Base-by-base conservation (phyloP, 768 basidiomycete species). In the Suillus tomentosus region DNA sequence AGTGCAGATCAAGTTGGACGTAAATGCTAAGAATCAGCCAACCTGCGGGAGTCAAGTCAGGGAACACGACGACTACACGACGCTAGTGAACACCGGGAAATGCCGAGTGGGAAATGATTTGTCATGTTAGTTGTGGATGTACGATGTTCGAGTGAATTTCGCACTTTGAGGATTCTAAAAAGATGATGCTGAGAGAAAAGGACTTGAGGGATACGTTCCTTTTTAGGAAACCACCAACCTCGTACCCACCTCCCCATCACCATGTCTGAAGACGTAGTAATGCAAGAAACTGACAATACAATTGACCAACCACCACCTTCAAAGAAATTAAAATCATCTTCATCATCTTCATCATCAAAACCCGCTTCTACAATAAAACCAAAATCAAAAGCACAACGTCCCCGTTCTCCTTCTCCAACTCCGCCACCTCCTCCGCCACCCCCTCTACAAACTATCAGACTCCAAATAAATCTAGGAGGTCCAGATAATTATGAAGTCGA, bases 401-500 rank as follows among this genome's bases (percentile, higher is more conserved):
- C 76, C 62, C 85, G 79, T 60, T 82, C 80, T 42, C 85, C 81
- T 9, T 87, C 88, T 0, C 87, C 89, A 11, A 84, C 87, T 3
- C 86, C 87, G 6, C 81, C 83, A 0, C 77, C 81, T 64, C 72
- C 70, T 60, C 80, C 72, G n/a, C 75, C 81, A 2, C 82, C 82
- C 5, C 86, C 83, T 0, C 74, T 87, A 19, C 78, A 82, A 61
- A 93, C 91, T 2, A 81, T 93, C 56, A 81, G 91, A 4, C 81
- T 93, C 27, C 80, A 88, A 3, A 91, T 94, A 69, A 74, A 56
- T 10, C 83, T 94, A 3, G 91, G 90, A 4, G 91, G 91, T 0
- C 90, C 89, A 1, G 81, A 84, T 1, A 87, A 88, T 68, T 93
- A 92, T 73, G 89, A 90, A 63, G 86, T 92, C 54, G 86, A 92